These are phyloP conservation scores for Pleodorina starrii DNA, from an alignment of 139 green algal genomes.

Conservation along the genomic window DNA sequence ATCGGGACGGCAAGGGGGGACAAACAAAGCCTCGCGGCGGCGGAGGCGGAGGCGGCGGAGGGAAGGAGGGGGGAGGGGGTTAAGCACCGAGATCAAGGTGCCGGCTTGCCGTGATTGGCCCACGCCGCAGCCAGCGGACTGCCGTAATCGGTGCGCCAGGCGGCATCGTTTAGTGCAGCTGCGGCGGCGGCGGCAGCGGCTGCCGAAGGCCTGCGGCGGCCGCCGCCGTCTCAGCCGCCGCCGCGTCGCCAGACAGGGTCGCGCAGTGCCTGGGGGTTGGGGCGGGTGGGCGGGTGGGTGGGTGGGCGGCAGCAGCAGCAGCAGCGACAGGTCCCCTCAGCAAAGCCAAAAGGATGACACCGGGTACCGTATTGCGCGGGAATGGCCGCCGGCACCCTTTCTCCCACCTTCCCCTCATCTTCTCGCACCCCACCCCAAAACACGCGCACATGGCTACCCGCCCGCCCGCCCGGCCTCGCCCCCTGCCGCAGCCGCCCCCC, in stretches of 20 bases:
- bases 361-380: not conserved
- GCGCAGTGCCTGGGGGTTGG: slow-evolving; percentile 25
- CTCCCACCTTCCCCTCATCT: not conserved
- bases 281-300: not conserved
- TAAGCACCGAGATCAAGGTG: too few relatives aligned
- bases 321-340: not conserved
- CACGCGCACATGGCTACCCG: not conserved
- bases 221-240: not conserved
- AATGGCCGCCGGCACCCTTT: not conserved
- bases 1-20: too few relatives aligned
- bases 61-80: too few relatives aligned
- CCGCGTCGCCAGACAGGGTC: not conserved
- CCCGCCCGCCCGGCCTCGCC: not conserved
- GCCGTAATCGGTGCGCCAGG: too few relatives aligned
- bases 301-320: too few relatives aligned
- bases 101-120: too few relatives aligned
- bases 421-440: not conserved
- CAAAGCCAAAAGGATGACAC: not conserved
- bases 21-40: too few relatives aligned
- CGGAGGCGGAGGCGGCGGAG: too few relatives aligned
- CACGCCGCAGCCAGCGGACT: too few relatives aligned
- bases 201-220: not conserved
- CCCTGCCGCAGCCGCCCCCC: too few relatives aligned
- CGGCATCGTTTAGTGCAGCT: too few relatives aligned
- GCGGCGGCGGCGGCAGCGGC: too few relatives aligned